Evolutionary conservation across 1,284 basidiomycete species (phyloP).

Genomic region (Trametes pubescens): DNA sequence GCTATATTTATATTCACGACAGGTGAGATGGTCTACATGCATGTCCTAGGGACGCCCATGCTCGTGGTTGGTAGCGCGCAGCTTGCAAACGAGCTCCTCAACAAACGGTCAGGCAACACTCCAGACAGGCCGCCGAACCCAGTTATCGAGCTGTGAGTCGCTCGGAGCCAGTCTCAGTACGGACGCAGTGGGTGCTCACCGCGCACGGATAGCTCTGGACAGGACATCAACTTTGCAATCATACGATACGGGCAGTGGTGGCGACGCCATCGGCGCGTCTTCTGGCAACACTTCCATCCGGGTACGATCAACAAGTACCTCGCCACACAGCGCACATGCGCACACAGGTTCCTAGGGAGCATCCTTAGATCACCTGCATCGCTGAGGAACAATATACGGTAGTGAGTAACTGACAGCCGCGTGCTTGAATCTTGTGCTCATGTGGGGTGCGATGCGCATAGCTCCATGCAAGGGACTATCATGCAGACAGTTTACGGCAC

Average conservation of each 20-base stretch:
- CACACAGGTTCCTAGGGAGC: constrained; percentile 24
- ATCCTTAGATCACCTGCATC: neutral
- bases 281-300: constrained; percentile 32
- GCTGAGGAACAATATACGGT: too few species aligned
- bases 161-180: neutral
- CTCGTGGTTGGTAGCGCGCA: too few species aligned
- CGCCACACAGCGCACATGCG: constrained; percentile 15
- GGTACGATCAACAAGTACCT: constrained; percentile 6
- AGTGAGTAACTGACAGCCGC: neutral
- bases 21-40: too few species aligned
- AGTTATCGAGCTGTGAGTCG: neutral
- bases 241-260: constrained; percentile 32
- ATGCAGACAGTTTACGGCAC: too few species aligned
- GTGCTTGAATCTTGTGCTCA: neutral
- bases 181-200: constrained; percentile 11
- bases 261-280: constrained; percentile 29
- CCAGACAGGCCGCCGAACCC: constrained; percentile 7
- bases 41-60: too few species aligned
- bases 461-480: too few species aligned
- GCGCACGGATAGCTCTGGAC: constrained; percentile 27
- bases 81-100: constrained; percentile 15
- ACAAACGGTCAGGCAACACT: constrained; percentile 22
- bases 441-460: too few species aligned
- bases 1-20: too few species aligned
- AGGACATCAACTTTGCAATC: constrained; percentile 25